Percentiles rank a stretch among this genome's conserved stretches.
phyloP scores from a whole-genome alignment of 495 filamentous ascomycete genomes.

The Aspergillus steynii region DNA sequence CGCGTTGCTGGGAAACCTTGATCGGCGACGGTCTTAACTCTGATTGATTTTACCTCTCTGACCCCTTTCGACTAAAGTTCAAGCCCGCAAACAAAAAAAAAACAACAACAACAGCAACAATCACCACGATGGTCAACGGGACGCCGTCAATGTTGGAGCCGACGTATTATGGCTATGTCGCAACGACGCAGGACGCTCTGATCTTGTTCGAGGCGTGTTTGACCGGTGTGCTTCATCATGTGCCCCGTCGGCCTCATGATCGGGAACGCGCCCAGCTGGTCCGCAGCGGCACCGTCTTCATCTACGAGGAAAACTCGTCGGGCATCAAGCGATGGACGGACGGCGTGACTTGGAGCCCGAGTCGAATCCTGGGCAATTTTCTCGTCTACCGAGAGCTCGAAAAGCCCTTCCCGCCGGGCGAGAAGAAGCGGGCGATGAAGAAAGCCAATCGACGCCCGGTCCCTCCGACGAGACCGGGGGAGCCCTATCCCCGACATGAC shows the following conservation, averaged over 20 bases:
- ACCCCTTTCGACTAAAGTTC: conserved; percentile 25
- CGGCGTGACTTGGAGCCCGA: conserved; percentile 85
- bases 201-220: conserved; percentile 76
- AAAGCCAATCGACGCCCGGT: conserved; percentile 52
- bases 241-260: conserved; percentile 82
- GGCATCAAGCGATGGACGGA: conserved; percentile 96
- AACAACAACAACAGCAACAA: no score
- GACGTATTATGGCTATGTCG: conserved; percentile 67
- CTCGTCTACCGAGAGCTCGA: conserved; percentile 87
- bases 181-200: conserved; percentile 71
- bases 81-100: conserved; percentile 19
- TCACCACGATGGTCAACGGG: conserved; percentile 45
- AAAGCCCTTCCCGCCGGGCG: conserved; percentile 77
- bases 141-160: conserved; percentile 50
- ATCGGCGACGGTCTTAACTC: conserved; percentile 21
- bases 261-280: conserved; percentile 73
- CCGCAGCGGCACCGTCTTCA: conserved; percentile 80
- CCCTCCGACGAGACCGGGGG: conserved; percentile 44
- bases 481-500: conserved; percentile 54
- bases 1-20: conserved; percentile 21
- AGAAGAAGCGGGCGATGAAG: conserved; percentile 87
- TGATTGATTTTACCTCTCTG: conserved; percentile 22
- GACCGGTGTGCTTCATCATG: conserved; percentile 65
- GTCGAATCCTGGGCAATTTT: conserved; percentile 84
- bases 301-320: conserved; percentile 85